A percentile compares a stretch with the other conserved stretches of the same genome.
These are phyloP conservation scores for Aristolochia fimbriata DNA, from an alignment of 164 flowering plant species.

Conservation along the genomic window DNA sequence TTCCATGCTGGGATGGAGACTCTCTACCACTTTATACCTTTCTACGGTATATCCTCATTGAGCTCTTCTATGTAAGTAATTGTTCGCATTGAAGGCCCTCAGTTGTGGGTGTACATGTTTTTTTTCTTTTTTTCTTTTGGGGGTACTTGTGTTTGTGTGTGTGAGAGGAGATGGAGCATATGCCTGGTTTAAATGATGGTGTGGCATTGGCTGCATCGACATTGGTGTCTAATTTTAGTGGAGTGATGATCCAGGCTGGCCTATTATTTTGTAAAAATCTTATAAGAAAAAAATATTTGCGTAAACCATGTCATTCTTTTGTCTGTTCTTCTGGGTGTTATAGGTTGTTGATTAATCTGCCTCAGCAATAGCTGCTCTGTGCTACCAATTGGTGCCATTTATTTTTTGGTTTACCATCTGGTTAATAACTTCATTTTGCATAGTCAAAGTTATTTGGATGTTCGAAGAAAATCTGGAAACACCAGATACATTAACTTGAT, in stretches of 20 bases:
- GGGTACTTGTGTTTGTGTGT: neutral
- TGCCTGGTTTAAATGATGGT: too few relatives aligned
- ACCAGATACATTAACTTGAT: too few relatives aligned
- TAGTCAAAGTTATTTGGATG: too few relatives aligned
- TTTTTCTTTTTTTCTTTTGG: too few relatives aligned
- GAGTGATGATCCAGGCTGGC: too few relatives aligned
- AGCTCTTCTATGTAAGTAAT: constrained; percentile 8
- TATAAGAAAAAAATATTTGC: neutral
- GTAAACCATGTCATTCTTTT: neutral
- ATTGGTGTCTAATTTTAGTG: too few relatives aligned
- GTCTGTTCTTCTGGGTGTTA: neutral
- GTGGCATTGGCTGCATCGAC: too few relatives aligned
- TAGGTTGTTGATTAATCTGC: neutral
- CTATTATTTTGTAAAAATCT: too few relatives aligned
- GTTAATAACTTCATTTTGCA: too few relatives aligned
- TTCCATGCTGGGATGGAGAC: neutral
- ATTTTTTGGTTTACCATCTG: too few relatives aligned
- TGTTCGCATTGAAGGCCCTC: neutral
- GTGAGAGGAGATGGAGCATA: neutral
- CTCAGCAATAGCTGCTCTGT: constrained; percentile 19
- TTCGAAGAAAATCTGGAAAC: too few relatives aligned
- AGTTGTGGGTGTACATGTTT: neutral
- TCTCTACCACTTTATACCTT: neutral
- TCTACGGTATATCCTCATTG: constrained; percentile 4
- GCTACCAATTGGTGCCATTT: too few relatives aligned